Evolutionary conservation across 495 filamentous ascomycete species (phyloP).

Genomic region (Talaromyces wortmannii): DNA sequence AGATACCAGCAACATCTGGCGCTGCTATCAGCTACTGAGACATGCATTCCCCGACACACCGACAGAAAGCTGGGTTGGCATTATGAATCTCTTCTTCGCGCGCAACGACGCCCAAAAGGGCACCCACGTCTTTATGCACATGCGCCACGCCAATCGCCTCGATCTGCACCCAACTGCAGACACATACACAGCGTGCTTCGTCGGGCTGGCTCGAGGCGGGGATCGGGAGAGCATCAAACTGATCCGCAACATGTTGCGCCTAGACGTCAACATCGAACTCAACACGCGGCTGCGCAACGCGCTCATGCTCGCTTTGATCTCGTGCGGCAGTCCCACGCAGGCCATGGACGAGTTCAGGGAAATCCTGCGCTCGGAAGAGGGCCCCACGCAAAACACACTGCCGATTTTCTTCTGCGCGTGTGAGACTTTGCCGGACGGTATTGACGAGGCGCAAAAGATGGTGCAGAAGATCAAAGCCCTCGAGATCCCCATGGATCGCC

Average conservation of each 20-base stretch:
- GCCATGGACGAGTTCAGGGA: conserved; percentile 76
- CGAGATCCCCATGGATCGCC: conserved; percentile 66
- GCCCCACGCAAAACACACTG: conserved; percentile 72
- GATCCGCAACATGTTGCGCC: conserved; percentile 86
- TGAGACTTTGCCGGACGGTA: conserved; percentile 55
- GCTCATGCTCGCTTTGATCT: conserved; percentile 78
- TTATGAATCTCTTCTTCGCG: conserved; percentile 81
- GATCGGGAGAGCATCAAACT: conserved; percentile 61
- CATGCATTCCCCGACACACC: conserved; percentile 72
- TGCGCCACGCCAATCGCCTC: conserved; percentile 59
- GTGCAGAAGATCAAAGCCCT: conserved; percentile 67
- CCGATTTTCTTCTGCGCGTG: conserved; percentile 72
- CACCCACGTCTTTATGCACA: conserved; percentile 78
- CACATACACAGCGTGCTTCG: conserved; percentile 70
- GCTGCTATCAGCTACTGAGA: conserved; percentile 69
- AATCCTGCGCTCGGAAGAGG: conserved; percentile 69
- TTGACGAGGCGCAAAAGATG: conserved; percentile 59
- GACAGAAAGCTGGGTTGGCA: conserved; percentile 49
- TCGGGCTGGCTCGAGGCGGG: conserved; percentile 59
- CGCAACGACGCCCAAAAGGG: conserved; percentile 76
- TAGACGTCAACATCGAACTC: conserved; percentile 71
- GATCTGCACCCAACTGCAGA: conserved; percentile 56
- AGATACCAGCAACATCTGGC: conserved; percentile 63
- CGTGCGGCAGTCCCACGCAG: conserved; percentile 52
- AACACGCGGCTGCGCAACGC: conserved; percentile 72